Conservation (phyloP, 1,139 yeast genomes). For the Entelexis paramagnoliae region DNA sequence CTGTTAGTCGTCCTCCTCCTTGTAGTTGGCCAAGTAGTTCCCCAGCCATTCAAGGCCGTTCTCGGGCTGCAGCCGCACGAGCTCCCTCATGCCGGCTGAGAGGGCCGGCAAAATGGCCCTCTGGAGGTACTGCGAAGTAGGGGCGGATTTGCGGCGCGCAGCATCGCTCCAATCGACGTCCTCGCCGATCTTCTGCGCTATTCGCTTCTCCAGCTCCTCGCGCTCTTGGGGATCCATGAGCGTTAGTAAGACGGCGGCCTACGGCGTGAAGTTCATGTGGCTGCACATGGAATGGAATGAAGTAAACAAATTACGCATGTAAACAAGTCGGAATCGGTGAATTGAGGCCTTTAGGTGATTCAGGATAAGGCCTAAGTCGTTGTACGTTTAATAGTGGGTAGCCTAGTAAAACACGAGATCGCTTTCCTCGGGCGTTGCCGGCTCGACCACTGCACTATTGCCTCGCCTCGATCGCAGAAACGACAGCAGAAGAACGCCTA, state of each 20-base stretch:
- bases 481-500: neutral
- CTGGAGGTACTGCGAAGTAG: constrained; percentile 14
- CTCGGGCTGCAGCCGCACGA: constrained; percentile 8
- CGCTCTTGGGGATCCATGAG: neutral
- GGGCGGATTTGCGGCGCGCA: constrained; percentile 4
- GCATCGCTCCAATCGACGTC: constrained; percentile 9
- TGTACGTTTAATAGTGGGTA: too few relatives aligned
- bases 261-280: too few relatives aligned
- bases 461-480: neutral
- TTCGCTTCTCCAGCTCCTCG: constrained; percentile 1
- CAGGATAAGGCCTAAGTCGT: too few relatives aligned
- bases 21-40: constrained; percentile 3
- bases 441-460: neutral
- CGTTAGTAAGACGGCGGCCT: neutral
- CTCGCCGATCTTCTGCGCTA: constrained; percentile 1
- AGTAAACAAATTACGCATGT: too few relatives aligned
- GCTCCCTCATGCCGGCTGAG: constrained; percentile 10
- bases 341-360: too few relatives aligned
- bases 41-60: constrained; percentile 13
- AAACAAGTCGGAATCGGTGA: too few relatives aligned
- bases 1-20: neutral
- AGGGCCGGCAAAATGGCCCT: constrained; percentile 8
- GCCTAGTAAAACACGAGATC: neutral
- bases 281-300: too few relatives aligned
- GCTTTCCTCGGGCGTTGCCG: neutral